Evolutionary conservation across 352 stramenopile genomes (phyloP).

Genomic region (Phytophthora constricta): DNA sequence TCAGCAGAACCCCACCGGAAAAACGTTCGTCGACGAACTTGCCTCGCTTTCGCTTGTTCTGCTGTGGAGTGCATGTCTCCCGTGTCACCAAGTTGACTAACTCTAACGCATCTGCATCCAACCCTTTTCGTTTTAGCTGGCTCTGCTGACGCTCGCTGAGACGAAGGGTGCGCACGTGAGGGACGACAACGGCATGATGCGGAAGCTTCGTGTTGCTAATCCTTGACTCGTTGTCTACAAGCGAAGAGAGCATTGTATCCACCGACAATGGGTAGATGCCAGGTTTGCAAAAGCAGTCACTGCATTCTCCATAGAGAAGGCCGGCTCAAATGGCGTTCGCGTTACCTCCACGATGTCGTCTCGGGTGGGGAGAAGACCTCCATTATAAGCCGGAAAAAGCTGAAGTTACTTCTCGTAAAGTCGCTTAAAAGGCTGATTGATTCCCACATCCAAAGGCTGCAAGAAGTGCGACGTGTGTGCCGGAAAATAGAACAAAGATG

Average conservation of each 20-base stretch:
- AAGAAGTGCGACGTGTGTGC: too few relatives aligned
- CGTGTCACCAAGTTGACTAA: neutral
- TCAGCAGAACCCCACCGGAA: too few relatives aligned
- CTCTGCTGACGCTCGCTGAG: neutral
- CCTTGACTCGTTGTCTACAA: neutral
- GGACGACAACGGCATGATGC: neutral
- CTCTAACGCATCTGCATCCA: neutral
- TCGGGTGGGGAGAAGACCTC: neutral
- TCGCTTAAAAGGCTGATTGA: neutral
- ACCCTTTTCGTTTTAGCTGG: neutral
- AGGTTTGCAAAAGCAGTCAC: neutral
- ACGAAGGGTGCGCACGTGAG: neutral
- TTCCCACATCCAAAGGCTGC: too few relatives aligned
- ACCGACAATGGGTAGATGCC: neutral
- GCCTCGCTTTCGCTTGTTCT: too few relatives aligned
- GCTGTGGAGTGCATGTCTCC: neutral
- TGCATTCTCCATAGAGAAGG: neutral
- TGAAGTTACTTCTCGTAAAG: neutral
- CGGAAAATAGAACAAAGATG: too few relatives aligned
- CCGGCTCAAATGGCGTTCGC: neutral
- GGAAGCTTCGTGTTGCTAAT: neutral
- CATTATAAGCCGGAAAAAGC: neutral
- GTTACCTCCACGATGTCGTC: neutral
- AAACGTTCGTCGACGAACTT: neutral
- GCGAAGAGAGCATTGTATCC: neutral